Conservation (phyloP, 2,329 filamentous ascomycete species). For the Meredithiella fracta region DNA sequence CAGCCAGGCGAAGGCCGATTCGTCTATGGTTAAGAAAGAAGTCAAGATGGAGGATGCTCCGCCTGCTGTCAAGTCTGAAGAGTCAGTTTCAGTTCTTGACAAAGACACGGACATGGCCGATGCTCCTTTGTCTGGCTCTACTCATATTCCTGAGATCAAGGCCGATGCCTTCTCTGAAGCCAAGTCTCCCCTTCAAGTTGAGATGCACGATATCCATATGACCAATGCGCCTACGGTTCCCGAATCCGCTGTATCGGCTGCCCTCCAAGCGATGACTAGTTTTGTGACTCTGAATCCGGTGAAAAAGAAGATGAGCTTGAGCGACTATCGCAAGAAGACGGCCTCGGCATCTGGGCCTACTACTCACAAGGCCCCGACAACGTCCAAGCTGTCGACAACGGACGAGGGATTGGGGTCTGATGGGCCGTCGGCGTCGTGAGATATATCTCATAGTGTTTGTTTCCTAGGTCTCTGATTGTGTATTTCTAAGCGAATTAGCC, state of each 20-base stretch:
- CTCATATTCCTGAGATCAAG: not conserved
- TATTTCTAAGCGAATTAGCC: not conserved
- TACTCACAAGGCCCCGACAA: not conserved
- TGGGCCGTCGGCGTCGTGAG: not conserved
- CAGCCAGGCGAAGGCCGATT: not conserved
- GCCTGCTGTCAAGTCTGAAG: not conserved
- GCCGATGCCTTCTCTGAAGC: too few species aligned
- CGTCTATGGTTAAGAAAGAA: not conserved
- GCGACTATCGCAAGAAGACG: constrained; percentile 46
- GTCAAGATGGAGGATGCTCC: not conserved
- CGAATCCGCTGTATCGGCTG: not conserved
- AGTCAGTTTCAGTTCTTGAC: not conserved
- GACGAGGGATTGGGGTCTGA: not conserved
- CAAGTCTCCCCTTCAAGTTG: not conserved
- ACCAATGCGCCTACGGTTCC: not conserved
- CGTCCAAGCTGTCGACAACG: not conserved
- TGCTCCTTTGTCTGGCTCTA: not conserved
- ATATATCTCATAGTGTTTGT: not conserved
- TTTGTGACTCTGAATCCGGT: constrained; percentile 39
- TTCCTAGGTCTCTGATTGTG: not conserved
- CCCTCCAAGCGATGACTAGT: not conserved
- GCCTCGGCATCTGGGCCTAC: constrained; percentile 13
- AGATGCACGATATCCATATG: not conserved
- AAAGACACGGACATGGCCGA: not conserved
- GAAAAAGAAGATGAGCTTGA: constrained; percentile 45